These are phyloP conservation scores for Coniochaeta sp. DNA, from an alignment of 2,329 filamentous ascomycete genomes.

Conservation along the genomic window DNA sequence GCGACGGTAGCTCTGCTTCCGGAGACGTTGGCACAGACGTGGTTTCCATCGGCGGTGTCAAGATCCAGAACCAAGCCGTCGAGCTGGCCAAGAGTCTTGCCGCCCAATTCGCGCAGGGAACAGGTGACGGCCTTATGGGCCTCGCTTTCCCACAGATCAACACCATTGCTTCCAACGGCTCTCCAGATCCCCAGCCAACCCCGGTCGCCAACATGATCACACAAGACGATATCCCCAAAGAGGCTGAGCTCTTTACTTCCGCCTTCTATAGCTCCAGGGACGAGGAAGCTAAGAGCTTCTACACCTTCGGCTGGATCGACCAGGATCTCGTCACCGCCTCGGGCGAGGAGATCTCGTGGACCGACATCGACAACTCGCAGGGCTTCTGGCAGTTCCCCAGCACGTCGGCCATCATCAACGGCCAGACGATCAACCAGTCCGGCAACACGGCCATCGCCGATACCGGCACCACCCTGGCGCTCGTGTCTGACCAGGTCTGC, in stretches of 20 bases:
- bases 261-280: conserved; percentile 53
- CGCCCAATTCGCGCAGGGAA: conserved; percentile 43
- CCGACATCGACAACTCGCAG: conserved; percentile 51
- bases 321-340: conserved; percentile 47
- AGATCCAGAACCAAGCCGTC: conserved; percentile 53
- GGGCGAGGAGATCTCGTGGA: conserved; percentile 49
- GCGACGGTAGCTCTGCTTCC: conserved; percentile 59
- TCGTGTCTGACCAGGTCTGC: conserved; percentile 55
- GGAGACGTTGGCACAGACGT: conserved; percentile 58
- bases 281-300: conserved; percentile 47
- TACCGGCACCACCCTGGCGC: conserved; percentile 61
- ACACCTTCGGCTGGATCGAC: conserved; percentile 68
- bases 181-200: conserved; percentile 45
- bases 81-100: conserved; percentile 57
- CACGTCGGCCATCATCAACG: conserved; percentile 48
- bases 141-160: conserved; percentile 60
- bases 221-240: conserved; percentile 35
- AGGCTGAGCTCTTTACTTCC: conserved; percentile 53
- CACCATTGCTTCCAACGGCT: conserved; percentile 37
- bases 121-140: conserved; percentile 59
- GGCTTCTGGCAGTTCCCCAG: conserved; percentile 65
- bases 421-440: conserved; percentile 36
- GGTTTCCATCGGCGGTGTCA: conserved; percentile 53
- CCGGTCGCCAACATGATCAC: conserved; percentile 63
- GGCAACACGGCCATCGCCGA: conserved; percentile 63